phyloP scores from a whole-genome alignment of 257 asterid genomes.

The Dorcoceras hygrometricum region DNA sequence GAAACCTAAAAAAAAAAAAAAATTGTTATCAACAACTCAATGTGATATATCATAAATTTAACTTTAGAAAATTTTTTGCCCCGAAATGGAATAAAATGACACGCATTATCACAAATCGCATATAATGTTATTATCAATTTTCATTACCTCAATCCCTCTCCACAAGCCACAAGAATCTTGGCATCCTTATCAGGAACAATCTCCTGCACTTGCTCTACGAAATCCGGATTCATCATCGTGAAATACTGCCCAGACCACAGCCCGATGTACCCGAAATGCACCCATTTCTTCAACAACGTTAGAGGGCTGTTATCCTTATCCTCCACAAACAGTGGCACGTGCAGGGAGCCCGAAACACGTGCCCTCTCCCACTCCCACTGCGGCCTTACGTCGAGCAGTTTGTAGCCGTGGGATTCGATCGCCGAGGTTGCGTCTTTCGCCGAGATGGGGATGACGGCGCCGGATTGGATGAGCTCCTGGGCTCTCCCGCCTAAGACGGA shows the following conservation, averaged over 20 bases:
- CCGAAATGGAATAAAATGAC: no score
- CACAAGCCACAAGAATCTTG: conserved; percentile 84
- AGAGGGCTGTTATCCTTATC: conserved; percentile 72
- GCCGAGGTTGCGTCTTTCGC: conserved; percentile 75
- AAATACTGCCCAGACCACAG: conserved; percentile 89
- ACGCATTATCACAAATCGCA: no score
- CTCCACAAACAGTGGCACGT: conserved; percentile 82
- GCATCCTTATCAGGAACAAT: conserved; percentile 62
- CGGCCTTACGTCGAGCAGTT: conserved; percentile 80
- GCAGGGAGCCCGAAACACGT: conserved; percentile 65
- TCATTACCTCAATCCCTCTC: conserved; percentile 79
- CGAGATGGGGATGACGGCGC: conserved; percentile 54
- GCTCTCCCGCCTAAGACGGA: conserved; percentile 54
- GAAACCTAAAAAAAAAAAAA: no score
- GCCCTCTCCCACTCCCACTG: conserved; percentile 90
- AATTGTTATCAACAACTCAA: no score
- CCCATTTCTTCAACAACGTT: conserved; percentile 86
- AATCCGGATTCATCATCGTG: conserved; percentile 64
- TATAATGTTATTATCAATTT: no score
- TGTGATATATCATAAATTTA: no score
- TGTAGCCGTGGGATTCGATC: conserved; percentile 62
- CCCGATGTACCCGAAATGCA: conserved; percentile 89
- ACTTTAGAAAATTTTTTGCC: no score
- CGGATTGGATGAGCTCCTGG: conserved; percentile 74
- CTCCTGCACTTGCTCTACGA: conserved; percentile 51